Percentiles rank a stretch among this genome's conserved stretches.
phyloP scores from a whole-genome alignment of 371 early-diverging fungal species.

The Mortierella sp. region DNA sequence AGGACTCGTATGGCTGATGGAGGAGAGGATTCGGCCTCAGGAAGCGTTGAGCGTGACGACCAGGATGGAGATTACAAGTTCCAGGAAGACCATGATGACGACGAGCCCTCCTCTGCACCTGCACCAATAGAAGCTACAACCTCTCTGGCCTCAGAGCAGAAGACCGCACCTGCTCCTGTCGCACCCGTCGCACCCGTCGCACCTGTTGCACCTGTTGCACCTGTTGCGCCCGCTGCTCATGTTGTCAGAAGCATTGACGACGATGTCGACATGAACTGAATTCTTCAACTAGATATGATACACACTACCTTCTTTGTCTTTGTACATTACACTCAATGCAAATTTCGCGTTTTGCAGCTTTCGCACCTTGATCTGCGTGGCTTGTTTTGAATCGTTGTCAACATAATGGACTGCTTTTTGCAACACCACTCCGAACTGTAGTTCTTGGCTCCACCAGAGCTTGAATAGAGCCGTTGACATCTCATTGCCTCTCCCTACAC shows the following conservation, averaged over 20 bases:
- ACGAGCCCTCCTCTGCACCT: background rate
- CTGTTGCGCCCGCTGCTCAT: background rate
- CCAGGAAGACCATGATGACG: slow-evolving; percentile 17
- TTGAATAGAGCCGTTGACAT: background rate
- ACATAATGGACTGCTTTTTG: slow-evolving; percentile 8
- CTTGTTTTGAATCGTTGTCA: background rate
- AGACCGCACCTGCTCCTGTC: background rate
- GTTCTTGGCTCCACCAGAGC: background rate
- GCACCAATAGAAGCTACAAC: background rate
- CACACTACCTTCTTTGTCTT: background rate
- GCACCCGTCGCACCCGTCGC: background rate
- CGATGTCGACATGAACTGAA: slow-evolving; percentile 5
- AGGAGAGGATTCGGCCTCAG: background rate
- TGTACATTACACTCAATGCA: slow-evolving; percentile 3
- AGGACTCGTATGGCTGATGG: slow-evolving; percentile 30
- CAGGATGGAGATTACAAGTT: slow-evolving; percentile 25
- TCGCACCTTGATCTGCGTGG: too few relatives aligned
- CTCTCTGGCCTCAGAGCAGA: background rate
- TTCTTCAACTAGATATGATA: background rate
- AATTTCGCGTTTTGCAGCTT: too few relatives aligned
- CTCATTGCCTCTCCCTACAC: background rate
- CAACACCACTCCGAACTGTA: background rate
- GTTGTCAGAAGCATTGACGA: background rate
- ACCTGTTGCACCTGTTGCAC: background rate
- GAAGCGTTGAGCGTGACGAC: background rate